A percentile compares a stretch with the other conserved stretches of the same genome.
Evolutionary conservation across 345 rosid genomes (phyloP).

Genomic region (Carallia pectinifolia): DNA sequence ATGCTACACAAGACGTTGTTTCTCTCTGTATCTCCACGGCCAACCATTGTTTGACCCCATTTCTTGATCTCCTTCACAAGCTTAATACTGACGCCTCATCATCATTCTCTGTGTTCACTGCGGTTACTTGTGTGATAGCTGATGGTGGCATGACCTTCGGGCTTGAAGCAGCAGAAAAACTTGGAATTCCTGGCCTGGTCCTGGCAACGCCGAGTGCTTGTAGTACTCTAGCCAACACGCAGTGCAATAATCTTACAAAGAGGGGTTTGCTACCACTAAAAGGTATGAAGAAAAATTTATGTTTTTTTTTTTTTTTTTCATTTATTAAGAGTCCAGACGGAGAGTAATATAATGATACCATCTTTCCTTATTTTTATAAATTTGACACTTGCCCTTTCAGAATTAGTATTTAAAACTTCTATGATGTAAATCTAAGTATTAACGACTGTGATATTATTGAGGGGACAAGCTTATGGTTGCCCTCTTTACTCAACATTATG

Average conservation of each 20-base stretch:
- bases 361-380: no score
- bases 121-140: constrained; percentile 2
- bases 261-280: neutral
- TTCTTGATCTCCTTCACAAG: constrained; percentile 1
- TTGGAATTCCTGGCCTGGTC: constrained; percentile 9
- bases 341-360: no score
- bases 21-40: constrained; percentile 5
- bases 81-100: neutral
- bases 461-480: no score
- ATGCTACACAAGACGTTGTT: constrained; percentile 5
- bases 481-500: no score
- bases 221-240: neutral
- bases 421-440: no score
- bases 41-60: constrained; percentile 1
- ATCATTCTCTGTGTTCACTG: neutral
- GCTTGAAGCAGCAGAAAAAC: constrained; percentile 8
- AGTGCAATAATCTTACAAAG: neutral
- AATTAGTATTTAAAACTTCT: no score
- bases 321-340: no score
- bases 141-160: constrained; percentile 9
- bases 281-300: neutral
- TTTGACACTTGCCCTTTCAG: no score
- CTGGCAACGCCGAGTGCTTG: constrained; percentile 10
- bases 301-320: no score
- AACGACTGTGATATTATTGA: no score